Evolutionary conservation across 371 early-diverging fungal species (phyloP), one percentile per base, ranked within the genome.

Genomic region (Lichtheimia ramosa): DNA sequence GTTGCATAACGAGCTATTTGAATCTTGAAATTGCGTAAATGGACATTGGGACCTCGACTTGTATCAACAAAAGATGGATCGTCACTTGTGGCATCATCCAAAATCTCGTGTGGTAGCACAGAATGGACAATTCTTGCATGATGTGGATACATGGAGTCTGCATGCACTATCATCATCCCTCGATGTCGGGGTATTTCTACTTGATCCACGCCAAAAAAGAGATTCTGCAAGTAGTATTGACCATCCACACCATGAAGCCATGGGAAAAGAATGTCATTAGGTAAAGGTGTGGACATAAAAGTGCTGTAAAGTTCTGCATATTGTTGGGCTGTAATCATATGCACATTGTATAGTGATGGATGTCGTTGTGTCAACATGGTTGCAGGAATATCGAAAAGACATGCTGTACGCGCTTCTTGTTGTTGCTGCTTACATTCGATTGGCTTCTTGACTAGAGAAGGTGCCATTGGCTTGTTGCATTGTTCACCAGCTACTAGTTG

Each of bases 181-280:
- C 83, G 67, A 53, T 83, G 75, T n/a, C 50, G 43, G 10, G 83
- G 83, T 5, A 64, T 65, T 21, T 73, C 48, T 46, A 75, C 64
- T 12, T 71, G 69, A n/a, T 79, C 64, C 15, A 84, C 68, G 5
- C 84, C 80, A 46, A 87, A 87, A 59, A 84, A 87, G 34, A 79
- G 61, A 60, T 83, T 83, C 54, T 87, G 87, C 16, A 70, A 73
- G 48, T 65, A 64, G 48, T 62, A 76, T 0, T 60, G 56, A 8
- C 87, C 87, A 48, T 85, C 83, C 6, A 87, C 83, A 21, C 85
- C 87, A 63, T 87, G 87, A 0, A 87, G 69, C 87, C 87, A 87
- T 3, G 87, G 87, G 69, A 87, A 87, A 43, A 87, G 65, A 16
- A 82, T 69, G 42, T 83, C 73, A 23, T 78, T 69, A 5, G 87